Evolutionary conservation across 805 yeast species (phyloP), one percentile per base, ranked within the genome.

Genomic region (Zygosaccharomyces kombuchaensis): DNA sequence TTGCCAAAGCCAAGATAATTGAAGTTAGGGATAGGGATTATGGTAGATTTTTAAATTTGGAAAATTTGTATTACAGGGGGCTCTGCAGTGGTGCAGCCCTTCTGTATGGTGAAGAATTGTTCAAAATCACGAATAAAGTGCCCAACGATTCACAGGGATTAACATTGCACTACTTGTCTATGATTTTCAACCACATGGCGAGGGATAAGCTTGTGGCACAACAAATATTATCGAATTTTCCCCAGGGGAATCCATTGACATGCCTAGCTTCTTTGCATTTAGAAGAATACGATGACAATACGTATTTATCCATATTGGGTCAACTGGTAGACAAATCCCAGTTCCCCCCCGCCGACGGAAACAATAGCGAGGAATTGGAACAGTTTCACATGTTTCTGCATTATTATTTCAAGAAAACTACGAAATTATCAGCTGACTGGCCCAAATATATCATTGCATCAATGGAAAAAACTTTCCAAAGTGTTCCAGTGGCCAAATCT

Each of bases 381-480:
- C 60, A 63, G 53, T 60, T 67, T 27, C 59, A 58, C 35, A 21
- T 54, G 2, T 53, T 64, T 14, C 62, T 62, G 46, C 65, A 59
- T 34, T 54, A 57, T 37, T 60, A 57, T 45, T 51, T 63, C 25
- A 41, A 60, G 9, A 48, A 52, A 19, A 38, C 54, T n/a, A 36
- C 45, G 13, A 37, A 23, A n/a, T 31, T 47, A 21, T 52, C 51
- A 8, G 17, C 59, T 2, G 50, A 61, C 2, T 56, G 67, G 57
- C 48, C 52, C 9, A 47, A 40, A 5, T 61, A 60, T 51, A 60
- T 66, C 13, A 60, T 63, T 9, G 43, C 51, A 3, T 70, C 75
- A 1, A 62, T 75, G 41, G 56, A 63, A 12, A 70, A 66, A 39
- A 74, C 81, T 0, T 77, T 76, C 46, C 81, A 76, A 53, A 74